Conservation (phyloP, 2,329 filamentous ascomycete species). For the Aspergillus japonicus region DNA sequence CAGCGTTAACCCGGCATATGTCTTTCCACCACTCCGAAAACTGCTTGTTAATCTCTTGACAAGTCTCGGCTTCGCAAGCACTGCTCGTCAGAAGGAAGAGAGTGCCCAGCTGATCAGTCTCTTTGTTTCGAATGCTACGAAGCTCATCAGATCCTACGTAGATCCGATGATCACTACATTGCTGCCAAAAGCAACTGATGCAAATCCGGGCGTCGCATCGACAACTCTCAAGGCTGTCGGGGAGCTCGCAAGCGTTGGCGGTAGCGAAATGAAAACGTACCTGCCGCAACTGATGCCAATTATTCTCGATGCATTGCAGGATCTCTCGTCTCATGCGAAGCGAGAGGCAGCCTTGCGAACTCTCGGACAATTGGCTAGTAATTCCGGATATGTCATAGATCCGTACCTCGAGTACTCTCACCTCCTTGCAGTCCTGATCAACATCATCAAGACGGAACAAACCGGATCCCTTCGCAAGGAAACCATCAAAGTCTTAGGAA, state of each 20-base stretch:
- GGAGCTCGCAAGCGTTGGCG: conserved; percentile 88
- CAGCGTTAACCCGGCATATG: conserved; percentile 89
- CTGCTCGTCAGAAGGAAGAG: conserved; percentile 91
- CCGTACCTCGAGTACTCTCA: conserved; percentile 95
- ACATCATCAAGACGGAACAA: conserved; percentile 90
- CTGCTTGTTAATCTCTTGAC: conserved; percentile 94
- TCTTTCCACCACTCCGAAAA: conserved; percentile 92
- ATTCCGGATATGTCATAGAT: conserved; percentile 95
- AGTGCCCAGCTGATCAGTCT: conserved; percentile 90
- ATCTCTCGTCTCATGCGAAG: conserved; percentile 86
- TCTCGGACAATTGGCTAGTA: conserved; percentile 87
- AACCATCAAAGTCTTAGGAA: conserved; percentile 95
- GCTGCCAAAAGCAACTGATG: conserved; percentile 85
- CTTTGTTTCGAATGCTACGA: conserved; percentile 87
- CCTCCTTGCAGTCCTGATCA: conserved; percentile 85
- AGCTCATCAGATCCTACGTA: conserved; percentile 92
- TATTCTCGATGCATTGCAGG: conserved; percentile 89
- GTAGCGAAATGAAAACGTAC: conserved; percentile 89
- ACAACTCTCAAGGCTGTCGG: conserved; percentile 95
- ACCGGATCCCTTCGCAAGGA: conserved; percentile 83
- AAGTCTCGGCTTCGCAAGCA: conserved; percentile 93
- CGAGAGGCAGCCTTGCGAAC: conserved; percentile 88
- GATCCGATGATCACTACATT: conserved; percentile 93
- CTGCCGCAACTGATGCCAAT: conserved; percentile 91
- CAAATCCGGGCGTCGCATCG: conserved; percentile 82